Conservation (phyloP, 306 rosid genomes). For the Castanopsis chinensis region DNA sequence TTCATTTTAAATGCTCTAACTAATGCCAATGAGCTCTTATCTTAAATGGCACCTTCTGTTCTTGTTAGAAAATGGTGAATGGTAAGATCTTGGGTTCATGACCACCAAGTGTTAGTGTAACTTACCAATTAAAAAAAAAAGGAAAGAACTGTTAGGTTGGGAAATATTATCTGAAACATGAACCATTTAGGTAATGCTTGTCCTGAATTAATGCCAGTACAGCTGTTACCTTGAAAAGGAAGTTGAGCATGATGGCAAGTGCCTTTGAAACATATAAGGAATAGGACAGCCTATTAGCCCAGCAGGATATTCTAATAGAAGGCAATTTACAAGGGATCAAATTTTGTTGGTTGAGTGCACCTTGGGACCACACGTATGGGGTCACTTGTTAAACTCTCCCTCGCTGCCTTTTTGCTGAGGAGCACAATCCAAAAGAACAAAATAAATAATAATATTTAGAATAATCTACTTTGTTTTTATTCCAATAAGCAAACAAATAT, state of each 20-base stretch:
- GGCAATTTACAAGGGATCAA: not conserved
- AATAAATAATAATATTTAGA: not conserved
- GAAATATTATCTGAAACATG: not conserved
- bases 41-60: too few relatives aligned
- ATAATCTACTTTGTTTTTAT: not conserved
- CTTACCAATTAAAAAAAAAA: too few relatives aligned
- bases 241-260: too few relatives aligned
- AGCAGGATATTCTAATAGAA: not conserved
- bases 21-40: not conserved
- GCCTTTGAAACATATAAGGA: not conserved
- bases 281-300: not conserved
- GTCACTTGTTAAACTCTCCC: not conserved
- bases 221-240: not conserved
- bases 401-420: not conserved
- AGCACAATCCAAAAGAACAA: not conserved
- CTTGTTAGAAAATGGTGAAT: too few relatives aligned
- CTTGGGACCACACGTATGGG: not conserved
- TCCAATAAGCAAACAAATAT: not conserved
- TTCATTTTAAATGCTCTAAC: not conserved
- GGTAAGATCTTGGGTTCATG: too few relatives aligned
- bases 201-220: not conserved
- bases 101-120: too few relatives aligned
- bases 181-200: not conserved
- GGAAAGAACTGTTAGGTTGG: not conserved
- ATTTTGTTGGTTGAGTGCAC: not conserved